Evolutionary conservation across 129 eudicot species (phyloP), one percentile per base, ranked within the genome.

Genomic region (Flaveria sonorensis): DNA sequence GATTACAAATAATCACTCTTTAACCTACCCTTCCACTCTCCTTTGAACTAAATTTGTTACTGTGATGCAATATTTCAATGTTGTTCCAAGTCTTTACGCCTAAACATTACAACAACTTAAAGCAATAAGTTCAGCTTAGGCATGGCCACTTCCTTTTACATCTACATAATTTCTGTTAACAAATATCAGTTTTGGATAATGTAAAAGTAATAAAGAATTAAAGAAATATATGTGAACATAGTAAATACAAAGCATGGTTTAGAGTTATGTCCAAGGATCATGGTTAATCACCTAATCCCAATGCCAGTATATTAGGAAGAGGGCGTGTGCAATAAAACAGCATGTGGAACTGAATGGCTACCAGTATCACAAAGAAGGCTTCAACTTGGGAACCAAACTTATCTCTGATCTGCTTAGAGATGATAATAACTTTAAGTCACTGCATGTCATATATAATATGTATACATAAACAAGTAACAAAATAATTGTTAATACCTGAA

Each of bases 311-410:
- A 77, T 95, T 95, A 66, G 99, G 99, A 87, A 95, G 99, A 65
- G 99, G 95, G 43, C 99, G 97, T 51, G 99, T 85, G 89, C 96
- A 84, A 77, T 95, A 95, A 85, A 92, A 95, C 86, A 95, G 78
- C 88, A 82, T 28, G 87, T 95, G 99, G 83, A 95, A 95, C 83
- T 95, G 99, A 68, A 87, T 52, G 32, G 90, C 90, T 16, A 90
- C 78, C 53, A 95, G 82, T 83, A 89, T 82, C 87, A 88, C 92
- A 82, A 89, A 95, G 86, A 95, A 95, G 63, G 89, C 94, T 82
- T 95, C 99, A 75, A 92, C 97, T 78, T 88, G 96, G 55, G 32
- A 73, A 23, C 99, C 99, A 77, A 95, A 95, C 73, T 91, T 95
- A 57, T 82, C 76, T 80, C 79, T 89, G 16, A 95, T 88, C 99